These are phyloP conservation scores for Ballota nigra DNA, from an alignment of 257 asterid species.

Conservation along the genomic window DNA sequence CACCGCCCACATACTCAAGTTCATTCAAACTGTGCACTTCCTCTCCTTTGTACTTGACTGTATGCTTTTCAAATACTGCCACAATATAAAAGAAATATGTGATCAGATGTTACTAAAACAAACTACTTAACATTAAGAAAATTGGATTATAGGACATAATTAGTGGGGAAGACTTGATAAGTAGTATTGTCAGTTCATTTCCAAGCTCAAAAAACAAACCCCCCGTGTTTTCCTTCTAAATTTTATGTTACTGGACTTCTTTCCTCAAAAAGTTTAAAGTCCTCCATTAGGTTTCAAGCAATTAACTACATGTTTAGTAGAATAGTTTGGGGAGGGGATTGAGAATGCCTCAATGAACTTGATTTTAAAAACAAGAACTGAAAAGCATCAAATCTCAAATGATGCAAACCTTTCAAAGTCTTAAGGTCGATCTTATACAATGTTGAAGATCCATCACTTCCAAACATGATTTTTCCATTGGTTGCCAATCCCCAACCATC, in stretches of 20 bases:
- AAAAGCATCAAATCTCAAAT: slow-evolving; percentile 17
- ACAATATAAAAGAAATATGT: slow-evolving; percentile 1
- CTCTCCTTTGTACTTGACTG: slow-evolving; percentile 64
- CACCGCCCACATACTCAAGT: slow-evolving; percentile 81
- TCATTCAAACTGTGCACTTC: slow-evolving; percentile 84
- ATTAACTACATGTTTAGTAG: background rate
- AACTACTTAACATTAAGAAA: background rate
- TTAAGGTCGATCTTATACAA: slow-evolving; percentile 73
- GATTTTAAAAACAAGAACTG: background rate
- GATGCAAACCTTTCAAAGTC: slow-evolving; percentile 57
- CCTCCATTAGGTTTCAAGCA: background rate
- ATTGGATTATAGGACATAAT: background rate
- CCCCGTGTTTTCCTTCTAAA: background rate
- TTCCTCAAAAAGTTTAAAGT: background rate
- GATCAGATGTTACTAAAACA: background rate
- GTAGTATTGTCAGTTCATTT: background rate
- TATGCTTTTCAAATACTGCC: slow-evolving; percentile 59
- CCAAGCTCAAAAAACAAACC: background rate
- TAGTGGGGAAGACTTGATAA: background rate
- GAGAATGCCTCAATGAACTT: background rate
- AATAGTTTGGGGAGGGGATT: background rate
- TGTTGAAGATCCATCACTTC: slow-evolving; percentile 90
- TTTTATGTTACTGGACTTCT: background rate
- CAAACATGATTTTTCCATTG: slow-evolving; percentile 69
- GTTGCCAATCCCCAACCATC: slow-evolving; percentile 99